phyloP scores from a whole-genome alignment of 2,329 filamentous ascomycete species.

The Chaetomium sp. region DNA sequence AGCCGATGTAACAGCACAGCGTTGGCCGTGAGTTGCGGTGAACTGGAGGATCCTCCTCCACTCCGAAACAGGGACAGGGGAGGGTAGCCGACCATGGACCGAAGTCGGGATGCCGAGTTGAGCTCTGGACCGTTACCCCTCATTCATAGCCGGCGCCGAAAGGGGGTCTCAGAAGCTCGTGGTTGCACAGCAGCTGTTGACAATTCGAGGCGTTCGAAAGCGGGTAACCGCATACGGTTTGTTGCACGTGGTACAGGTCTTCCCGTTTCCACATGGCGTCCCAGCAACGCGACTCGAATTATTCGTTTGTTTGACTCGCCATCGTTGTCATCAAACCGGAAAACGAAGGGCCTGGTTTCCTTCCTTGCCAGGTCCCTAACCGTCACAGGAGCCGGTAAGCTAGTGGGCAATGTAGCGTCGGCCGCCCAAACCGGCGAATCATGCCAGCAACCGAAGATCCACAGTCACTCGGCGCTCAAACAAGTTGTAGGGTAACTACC shows the following conservation, averaged over 20 bases:
- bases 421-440: constrained; percentile 31
- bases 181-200: constrained; percentile 31
- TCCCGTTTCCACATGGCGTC: constrained; percentile 14
- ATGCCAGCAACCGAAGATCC: constrained; percentile 33
- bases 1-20: not conserved
- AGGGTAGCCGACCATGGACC: constrained; percentile 18
- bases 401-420: constrained; percentile 26
- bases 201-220: constrained; percentile 27
- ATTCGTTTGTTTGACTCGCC: constrained; percentile 1
- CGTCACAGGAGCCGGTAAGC: constrained; percentile 27
- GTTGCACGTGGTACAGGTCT: constrained; percentile 34
- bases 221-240: constrained; percentile 32
- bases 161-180: constrained; percentile 13
- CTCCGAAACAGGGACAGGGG: not conserved
- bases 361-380: not conserved
- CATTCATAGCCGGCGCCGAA: constrained; percentile 23
- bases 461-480: constrained; percentile 25
- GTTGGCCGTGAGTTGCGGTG: not conserved
- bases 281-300: constrained; percentile 6
- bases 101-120: constrained; percentile 33
- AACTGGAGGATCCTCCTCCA: not conserved
- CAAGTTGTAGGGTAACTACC: constrained; percentile 12
- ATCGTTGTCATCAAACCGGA: constrained; percentile 1
- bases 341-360: not conserved
- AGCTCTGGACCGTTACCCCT: constrained; percentile 28